A percentile compares a stretch with the other conserved stretches of the same genome.
phyloP scores from a whole-genome alignment of 345 rosid genomes.

The Arabis alpina region DNA sequence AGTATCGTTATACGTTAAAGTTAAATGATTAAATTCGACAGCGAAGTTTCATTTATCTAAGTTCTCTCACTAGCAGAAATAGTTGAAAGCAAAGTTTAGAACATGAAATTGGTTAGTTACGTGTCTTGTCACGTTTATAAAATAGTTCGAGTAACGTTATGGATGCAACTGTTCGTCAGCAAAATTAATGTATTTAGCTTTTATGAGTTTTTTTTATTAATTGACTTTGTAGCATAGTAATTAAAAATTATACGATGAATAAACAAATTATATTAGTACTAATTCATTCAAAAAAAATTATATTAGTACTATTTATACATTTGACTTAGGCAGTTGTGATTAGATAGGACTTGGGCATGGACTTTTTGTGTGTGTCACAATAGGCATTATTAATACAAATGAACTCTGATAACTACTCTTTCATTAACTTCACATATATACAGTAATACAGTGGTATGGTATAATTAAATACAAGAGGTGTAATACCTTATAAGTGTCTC shows the following conservation, averaged over 20 bases:
- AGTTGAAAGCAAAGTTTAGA: slow-evolving; percentile 37
- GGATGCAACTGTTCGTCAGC: slow-evolving; percentile 40
- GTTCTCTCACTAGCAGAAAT: slow-evolving; percentile 17
- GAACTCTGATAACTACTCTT: slow-evolving; percentile 15
- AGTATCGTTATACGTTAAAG: neutral
- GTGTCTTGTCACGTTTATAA: slow-evolving; percentile 13
- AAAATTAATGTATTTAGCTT: slow-evolving; percentile 19
- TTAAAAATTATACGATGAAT: too few species aligned
- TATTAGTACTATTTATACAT: neutral
- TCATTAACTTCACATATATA: slow-evolving; percentile 14
- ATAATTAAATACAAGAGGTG: neutral
- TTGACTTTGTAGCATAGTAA: slow-evolving; percentile 35
- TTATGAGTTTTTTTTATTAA: slow-evolving; percentile 27
- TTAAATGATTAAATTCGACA: slow-evolving; percentile 1
- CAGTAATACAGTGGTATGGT: neutral
- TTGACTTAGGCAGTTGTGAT: slow-evolving; percentile 28
- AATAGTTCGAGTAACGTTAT: slow-evolving; percentile 10
- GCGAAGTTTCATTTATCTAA: slow-evolving; percentile 24
- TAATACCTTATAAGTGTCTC: neutral
- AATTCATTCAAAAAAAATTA: too few species aligned
- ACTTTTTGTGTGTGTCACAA: slow-evolving; percentile 11
- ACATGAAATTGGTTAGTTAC: slow-evolving; percentile 27
- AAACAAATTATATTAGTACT: too few species aligned
- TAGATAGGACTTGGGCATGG: slow-evolving; percentile 9
- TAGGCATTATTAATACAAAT: slow-evolving; percentile 18